These are phyloP conservation scores for Kalmanozyma brasiliensis DNA, from an alignment of 1,284 basidiomycete species.

Conservation along the genomic window DNA sequence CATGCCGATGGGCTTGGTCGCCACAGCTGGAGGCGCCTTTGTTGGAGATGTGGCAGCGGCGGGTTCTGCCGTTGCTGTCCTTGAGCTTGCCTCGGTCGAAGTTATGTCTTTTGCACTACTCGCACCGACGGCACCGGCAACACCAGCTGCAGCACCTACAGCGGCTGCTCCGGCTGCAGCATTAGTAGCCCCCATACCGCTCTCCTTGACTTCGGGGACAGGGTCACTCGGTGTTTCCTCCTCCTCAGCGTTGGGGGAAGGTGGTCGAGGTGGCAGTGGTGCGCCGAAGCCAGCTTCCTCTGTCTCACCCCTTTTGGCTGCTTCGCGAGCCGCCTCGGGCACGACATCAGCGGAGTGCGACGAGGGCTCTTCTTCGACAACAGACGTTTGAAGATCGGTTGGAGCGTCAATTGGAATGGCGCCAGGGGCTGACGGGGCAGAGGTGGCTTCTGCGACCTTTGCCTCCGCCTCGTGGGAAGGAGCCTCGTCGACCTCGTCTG, in stretches of 20 bases:
- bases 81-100: background rate
- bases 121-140: slow-evolving; percentile 5
- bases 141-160: slow-evolving; percentile 7
- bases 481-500: slow-evolving; percentile 54
- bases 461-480: slow-evolving; percentile 21
- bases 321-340: slow-evolving; percentile 34
- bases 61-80: background rate
- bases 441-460: slow-evolving; percentile 27
- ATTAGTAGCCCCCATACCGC: background rate
- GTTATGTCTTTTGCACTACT: background rate
- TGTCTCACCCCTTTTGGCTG: slow-evolving; percentile 36
- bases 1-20: slow-evolving; percentile 53
- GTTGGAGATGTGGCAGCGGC: slow-evolving; percentile 14
- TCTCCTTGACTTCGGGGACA: background rate
- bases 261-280: slow-evolving; percentile 38
- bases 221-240: background rate
- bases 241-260: slow-evolving; percentile 27
- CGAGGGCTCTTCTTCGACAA: slow-evolving; percentile 29
- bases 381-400: slow-evolving; percentile 14
- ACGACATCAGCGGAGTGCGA: slow-evolving; percentile 52
- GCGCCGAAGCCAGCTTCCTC: slow-evolving; percentile 43
- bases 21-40: slow-evolving; percentile 44
- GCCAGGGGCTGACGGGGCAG: slow-evolving; percentile 21
- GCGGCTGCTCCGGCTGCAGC: slow-evolving; percentile 10
- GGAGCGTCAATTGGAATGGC: slow-evolving; percentile 30